phyloP scores from a whole-genome alignment of 176 grass and related monocot genomes.

The Phoenix dactylifera region DNA sequence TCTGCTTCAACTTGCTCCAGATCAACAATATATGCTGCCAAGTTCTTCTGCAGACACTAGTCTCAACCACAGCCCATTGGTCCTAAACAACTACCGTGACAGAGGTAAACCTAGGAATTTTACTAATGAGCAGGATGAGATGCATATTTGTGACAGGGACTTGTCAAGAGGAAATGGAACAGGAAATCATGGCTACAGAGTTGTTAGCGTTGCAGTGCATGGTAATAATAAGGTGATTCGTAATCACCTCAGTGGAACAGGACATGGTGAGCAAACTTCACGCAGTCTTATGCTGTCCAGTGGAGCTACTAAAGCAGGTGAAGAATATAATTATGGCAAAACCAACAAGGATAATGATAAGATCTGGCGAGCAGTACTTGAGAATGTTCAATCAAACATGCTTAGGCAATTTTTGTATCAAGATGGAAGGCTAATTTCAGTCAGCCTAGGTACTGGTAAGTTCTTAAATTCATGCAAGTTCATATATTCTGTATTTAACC shows the following conservation, averaged over 20 bases:
- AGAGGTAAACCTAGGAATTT: conserved; percentile 23
- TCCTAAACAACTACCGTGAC: conserved; percentile 12
- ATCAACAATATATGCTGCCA: conserved; percentile 60
- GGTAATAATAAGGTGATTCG: conserved; percentile 12
- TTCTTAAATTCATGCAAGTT: not conserved
- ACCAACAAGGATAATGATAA: conserved; percentile 48
- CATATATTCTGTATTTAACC: no score
- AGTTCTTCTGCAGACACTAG: conserved; percentile 57
- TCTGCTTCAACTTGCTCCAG: conserved; percentile 94
- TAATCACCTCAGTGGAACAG: conserved; percentile 22
- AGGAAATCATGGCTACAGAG: conserved; percentile 12
- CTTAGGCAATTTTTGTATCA: conserved; percentile 68
- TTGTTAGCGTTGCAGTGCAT: conserved; percentile 17
- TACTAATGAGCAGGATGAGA: conserved; percentile 15
- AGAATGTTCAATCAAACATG: conserved; percentile 53
- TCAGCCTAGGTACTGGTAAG: conserved; percentile 76
- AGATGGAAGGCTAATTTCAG: conserved; percentile 61
- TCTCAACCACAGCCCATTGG: conserved; percentile 26
- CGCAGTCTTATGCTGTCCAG: conserved; percentile 22
- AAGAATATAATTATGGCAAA: conserved; percentile 26
- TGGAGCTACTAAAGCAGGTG: conserved; percentile 28
- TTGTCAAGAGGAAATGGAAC: conserved; percentile 19
- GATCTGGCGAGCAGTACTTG: conserved; percentile 85
- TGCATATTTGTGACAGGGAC: conserved; percentile 17
- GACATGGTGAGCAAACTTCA: conserved; percentile 25